Evolutionary conservation across 192 early-diverging fungal species (phyloP), one percentile per base, ranked within the genome.

Genomic region (Coemansia sp.): DNA sequence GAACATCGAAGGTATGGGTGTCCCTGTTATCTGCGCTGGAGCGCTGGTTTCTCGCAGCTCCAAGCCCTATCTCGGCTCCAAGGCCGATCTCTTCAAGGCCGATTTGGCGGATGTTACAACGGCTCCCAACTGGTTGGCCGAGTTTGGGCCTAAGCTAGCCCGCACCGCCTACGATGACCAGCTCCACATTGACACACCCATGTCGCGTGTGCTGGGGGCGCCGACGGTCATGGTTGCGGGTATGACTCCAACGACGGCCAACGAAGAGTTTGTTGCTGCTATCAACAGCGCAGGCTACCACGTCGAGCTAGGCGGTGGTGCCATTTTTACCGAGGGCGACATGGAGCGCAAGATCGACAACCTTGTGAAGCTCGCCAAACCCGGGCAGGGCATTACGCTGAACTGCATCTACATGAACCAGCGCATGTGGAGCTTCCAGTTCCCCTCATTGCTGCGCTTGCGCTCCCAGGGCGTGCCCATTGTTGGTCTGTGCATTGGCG

Each of bases 171-270:
- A 65, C 36, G 62, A 70, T 26, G 68, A 59, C 58, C 86, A 88
- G 47, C 65, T 98, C 26, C 94, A 95, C 64, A 79, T 98, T 20
- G 94, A 95, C 77, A 94, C 94, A 16, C 84, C 85, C 8, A 93
- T 98, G 89, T 88, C 87, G 37, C 88, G 92, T 33, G 83, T 95
- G n/a, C 68, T 94, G 47, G 89, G 90, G 52, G 90, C 92, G 83
- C 90, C 95, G 6, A 92, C 95, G 39, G 68, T 98, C 42, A 95
- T 95, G 95, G 93, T 95, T 45, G 91, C 92, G 26, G 95, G 95
- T 37, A 96, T 96, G 93, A 93, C 91, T 2, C 94, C 93, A 3
- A 91, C 89, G 6, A 96, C 95, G 4, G 87, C 87, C 68, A 90
- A 84, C 58, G 87, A 86, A 42, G 48, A 84, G 16, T 92, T 96